Evolutionary conservation across 495 filamentous ascomycete genomes (phyloP).

Genomic region (Aspergillus hancockii): DNA sequence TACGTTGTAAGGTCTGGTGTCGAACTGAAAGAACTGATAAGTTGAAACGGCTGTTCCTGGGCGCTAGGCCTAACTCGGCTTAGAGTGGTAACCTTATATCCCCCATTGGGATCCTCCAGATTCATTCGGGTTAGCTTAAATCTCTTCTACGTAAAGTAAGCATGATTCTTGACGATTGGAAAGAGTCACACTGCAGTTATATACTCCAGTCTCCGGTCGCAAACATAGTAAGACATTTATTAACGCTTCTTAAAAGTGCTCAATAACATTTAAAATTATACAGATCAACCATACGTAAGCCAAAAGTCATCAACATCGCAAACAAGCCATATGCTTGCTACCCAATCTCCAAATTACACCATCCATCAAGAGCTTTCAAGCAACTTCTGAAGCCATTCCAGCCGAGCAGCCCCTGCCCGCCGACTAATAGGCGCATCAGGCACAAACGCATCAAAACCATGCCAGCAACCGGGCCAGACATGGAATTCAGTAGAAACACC

Average conservation of each 20-base stretch:
- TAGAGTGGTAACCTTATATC: not conserved
- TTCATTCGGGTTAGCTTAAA: not conserved
- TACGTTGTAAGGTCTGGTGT: not conserved
- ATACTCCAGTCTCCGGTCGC: too few relatives aligned
- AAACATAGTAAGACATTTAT: not conserved
- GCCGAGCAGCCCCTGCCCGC: not conserved
- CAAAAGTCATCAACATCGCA: not conserved
- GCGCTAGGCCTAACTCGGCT: not conserved
- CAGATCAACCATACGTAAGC: not conserved
- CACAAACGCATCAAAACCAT: conserved; percentile 43
- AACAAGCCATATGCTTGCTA: not conserved
- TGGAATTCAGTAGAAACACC: conserved; percentile 50
- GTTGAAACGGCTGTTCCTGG: not conserved
- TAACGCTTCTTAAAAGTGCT: not conserved
- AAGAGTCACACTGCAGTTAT: too few relatives aligned
- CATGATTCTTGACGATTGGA: too few relatives aligned
- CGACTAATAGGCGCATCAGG: conserved; percentile 13
- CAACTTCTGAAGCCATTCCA: conserved; percentile 9
- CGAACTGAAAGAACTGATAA: not conserved
- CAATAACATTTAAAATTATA: not conserved
- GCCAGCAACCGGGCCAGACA: conserved; percentile 50
- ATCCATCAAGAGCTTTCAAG: not conserved
- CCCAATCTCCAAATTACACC: not conserved
- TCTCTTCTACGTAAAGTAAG: too few relatives aligned
- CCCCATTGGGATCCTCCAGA: not conserved